A percentile compares a stretch with the other conserved stretches of the same genome.
Evolutionary conservation across 1,284 basidiomycete species (phyloP).

Genomic region (Exsudoporus floridanus): DNA sequence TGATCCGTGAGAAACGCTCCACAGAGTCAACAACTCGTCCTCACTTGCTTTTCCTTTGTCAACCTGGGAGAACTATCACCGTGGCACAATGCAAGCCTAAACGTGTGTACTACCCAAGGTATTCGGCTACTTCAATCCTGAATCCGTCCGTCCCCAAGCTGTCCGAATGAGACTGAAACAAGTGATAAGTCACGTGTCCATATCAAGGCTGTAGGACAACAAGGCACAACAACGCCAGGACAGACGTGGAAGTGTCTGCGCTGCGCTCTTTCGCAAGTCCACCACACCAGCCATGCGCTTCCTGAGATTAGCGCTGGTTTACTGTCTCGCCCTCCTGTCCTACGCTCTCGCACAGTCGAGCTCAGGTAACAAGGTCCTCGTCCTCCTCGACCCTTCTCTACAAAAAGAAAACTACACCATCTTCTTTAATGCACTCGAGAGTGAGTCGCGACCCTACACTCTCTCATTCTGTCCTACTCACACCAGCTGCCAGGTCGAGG

Average conservation of each 20-base stretch:
- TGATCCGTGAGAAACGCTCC: conserved; percentile 16
- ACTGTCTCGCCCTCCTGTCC: conserved; percentile 34
- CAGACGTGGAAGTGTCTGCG: conserved; percentile 24
- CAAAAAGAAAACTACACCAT: conserved; percentile 69
- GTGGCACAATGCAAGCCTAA: not conserved
- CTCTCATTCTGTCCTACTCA: not conserved
- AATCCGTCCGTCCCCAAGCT: too few relatives aligned
- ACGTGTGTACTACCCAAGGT: not conserved
- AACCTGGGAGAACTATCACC: too few relatives aligned
- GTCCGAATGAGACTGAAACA: too few relatives aligned
- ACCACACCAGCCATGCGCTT: conserved; percentile 20
- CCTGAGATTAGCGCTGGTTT: conserved; percentile 24
- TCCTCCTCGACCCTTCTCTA: conserved; percentile 74
- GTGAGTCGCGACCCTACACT: conserved; percentile 41
- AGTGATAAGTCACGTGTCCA: conserved; percentile 31
- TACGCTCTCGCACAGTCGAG: conserved; percentile 68
- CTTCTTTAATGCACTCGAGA: conserved; percentile 78
- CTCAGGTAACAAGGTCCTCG: conserved; percentile 79
- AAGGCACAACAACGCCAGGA: conserved; percentile 17
- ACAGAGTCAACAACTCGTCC: too few relatives aligned
- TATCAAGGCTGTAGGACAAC: conserved; percentile 19
- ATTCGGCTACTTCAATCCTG: not conserved
- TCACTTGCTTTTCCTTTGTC: too few relatives aligned
- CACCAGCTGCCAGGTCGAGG: conserved; percentile 20
- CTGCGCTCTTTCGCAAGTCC: not conserved